These are phyloP conservation scores for Venustampulla echinocandica DNA, from an alignment of 495 filamentous ascomycete genomes.

Conservation along the genomic window DNA sequence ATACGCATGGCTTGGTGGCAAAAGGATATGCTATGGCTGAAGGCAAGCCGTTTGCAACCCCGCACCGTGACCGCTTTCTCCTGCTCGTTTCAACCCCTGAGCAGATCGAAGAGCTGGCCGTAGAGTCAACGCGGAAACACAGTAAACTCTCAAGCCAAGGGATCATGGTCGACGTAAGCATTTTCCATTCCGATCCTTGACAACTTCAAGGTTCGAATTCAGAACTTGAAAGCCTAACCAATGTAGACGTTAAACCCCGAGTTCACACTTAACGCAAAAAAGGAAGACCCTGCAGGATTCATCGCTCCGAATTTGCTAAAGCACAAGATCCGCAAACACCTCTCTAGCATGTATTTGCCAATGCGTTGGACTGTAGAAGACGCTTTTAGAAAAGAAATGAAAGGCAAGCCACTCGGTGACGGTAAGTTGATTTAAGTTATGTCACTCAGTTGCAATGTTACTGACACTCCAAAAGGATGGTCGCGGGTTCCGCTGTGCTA, in stretches of 20 bases:
- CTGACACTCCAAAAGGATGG: neutral
- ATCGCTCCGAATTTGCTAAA: neutral
- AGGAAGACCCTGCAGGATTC: neutral
- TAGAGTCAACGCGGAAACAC: neutral
- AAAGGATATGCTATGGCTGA: too few species aligned
- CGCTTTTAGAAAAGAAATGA: neutral
- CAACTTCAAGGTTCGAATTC: too few species aligned
- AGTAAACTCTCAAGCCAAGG: neutral
- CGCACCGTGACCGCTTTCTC: neutral
- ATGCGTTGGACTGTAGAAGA: neutral
- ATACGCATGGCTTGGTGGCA: too few species aligned
- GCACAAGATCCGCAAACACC: neutral
- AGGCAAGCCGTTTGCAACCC: neutral
- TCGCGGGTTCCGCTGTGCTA: neutral
- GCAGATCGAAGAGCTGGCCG: neutral
- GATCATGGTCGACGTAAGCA: neutral
- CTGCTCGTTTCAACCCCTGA: neutral
- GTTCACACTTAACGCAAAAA: neutral
- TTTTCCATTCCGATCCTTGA: too few species aligned
- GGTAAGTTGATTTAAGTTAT: neutral
- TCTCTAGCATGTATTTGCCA: neutral
- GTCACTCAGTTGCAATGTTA: neutral
- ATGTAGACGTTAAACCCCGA: too few species aligned
- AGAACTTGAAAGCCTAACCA: too few species aligned
- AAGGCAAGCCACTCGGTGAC: neutral